Evolutionary conservation across 805 yeast genomes (phyloP).

Genomic region (Tetrapisispora pingtungensis): DNA sequence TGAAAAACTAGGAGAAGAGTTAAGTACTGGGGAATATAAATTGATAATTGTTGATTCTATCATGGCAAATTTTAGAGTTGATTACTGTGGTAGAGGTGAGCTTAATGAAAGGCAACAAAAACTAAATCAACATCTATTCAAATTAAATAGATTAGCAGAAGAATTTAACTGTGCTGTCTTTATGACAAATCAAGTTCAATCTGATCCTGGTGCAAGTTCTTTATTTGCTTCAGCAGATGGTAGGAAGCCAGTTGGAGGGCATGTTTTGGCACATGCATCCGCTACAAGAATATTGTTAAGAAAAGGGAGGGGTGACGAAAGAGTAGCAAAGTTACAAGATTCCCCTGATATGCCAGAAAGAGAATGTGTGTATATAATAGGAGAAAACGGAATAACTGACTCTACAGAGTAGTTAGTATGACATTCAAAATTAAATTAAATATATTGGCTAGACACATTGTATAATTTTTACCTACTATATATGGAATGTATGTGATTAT

Average conservation of each 20-base stretch:
- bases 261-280: slow-evolving; percentile 71
- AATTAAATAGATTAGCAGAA: slow-evolving; percentile 53
- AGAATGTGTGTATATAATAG: slow-evolving; percentile 65
- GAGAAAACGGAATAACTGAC: slow-evolving; percentile 59
- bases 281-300: slow-evolving; percentile 65
- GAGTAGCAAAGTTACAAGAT: slow-evolving; percentile 71
- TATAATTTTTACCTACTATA: too few relatives aligned
- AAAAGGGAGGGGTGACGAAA: slow-evolving; percentile 70
- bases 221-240: slow-evolving; percentile 75
- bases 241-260: slow-evolving; percentile 77
- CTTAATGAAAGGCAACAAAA: slow-evolving; percentile 67
- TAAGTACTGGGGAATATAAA: slow-evolving; percentile 57
- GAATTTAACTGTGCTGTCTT: slow-evolving; percentile 72
- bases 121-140: slow-evolving; percentile 46
- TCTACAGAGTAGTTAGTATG: slow-evolving; percentile 20
- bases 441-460: neutral
- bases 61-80: slow-evolving; percentile 72
- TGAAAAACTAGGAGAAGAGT: slow-evolving; percentile 54
- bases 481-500: too few relatives aligned
- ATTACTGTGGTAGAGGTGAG: slow-evolving; percentile 71
- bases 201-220: slow-evolving; percentile 77
- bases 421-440: too few relatives aligned
- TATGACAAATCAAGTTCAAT: slow-evolving; percentile 69
- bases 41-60: slow-evolving; percentile 59
- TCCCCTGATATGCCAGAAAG: slow-evolving; percentile 77